phyloP scores from a whole-genome alignment of 148 eudicot species.

The Suaeda aralocaspica region DNA sequence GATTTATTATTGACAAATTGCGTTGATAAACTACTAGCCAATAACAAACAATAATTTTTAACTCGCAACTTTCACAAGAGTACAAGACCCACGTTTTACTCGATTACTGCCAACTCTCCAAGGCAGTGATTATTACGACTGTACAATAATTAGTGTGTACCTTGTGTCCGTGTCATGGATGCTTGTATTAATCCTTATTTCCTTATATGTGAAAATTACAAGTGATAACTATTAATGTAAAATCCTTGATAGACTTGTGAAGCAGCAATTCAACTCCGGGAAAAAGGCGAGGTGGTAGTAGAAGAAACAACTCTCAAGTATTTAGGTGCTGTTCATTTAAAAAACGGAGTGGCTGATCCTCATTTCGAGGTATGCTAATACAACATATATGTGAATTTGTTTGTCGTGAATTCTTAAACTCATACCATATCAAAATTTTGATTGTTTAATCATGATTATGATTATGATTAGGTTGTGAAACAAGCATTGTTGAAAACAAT shows the following conservation, averaged over 20 bases:
- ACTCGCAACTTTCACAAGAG: not conserved
- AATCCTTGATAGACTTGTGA: constrained; percentile 40
- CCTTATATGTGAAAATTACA: not conserved
- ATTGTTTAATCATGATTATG: not conserved
- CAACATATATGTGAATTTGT: too few relatives aligned
- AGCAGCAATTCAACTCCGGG: constrained; percentile 52
- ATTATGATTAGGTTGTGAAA: constrained; percentile 26
- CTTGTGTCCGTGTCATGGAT: too few relatives aligned
- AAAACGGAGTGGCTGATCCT: constrained; percentile 48
- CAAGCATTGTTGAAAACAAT: constrained; percentile 28
- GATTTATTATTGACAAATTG: not conserved
- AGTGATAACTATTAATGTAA: not conserved
- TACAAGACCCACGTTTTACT: not conserved
- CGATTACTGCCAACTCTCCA: not conserved
- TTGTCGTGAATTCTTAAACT: too few relatives aligned
- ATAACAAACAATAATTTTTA: not conserved
- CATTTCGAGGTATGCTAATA: constrained; percentile 49
- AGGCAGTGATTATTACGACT: not conserved
- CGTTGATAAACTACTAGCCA: not conserved
- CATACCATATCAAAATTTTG: not conserved
- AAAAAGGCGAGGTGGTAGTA: constrained; percentile 48
- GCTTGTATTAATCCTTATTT: too few relatives aligned
- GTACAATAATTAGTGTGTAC: too few relatives aligned
- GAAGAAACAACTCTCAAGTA: constrained; percentile 45
- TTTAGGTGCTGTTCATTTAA: constrained; percentile 53